Conservation (phyloP, 2,329 filamentous ascomycete species). For the Bipolaris bicolor region DNA sequence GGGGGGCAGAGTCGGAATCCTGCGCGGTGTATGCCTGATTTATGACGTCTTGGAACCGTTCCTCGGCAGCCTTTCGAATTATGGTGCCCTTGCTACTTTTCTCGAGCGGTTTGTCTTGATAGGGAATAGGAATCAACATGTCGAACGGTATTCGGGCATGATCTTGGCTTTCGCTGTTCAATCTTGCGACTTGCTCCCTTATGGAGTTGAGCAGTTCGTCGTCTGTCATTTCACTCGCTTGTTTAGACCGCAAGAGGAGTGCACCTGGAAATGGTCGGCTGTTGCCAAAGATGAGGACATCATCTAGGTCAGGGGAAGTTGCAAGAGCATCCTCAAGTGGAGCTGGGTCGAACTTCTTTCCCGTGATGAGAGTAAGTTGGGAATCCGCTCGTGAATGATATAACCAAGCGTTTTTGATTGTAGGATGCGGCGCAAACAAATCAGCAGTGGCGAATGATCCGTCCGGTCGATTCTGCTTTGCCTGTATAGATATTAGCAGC, state of each 20-base stretch:
- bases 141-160: constrained; percentile 59
- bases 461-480: constrained; percentile 64
- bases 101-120: constrained; percentile 49
- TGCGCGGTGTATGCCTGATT: constrained; percentile 52
- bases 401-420: constrained; percentile 62
- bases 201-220: constrained; percentile 52
- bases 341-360: constrained; percentile 72
- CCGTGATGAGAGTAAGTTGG: constrained; percentile 67
- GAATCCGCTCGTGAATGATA: constrained; percentile 68
- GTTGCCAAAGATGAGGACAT: constrained; percentile 68
- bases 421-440: constrained; percentile 63
- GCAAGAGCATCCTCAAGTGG: constrained; percentile 64
- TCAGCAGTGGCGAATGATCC: constrained; percentile 69
- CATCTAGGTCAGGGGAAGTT: constrained; percentile 54
- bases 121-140: constrained; percentile 59
- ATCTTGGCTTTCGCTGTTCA: constrained; percentile 58
- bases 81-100: constrained; percentile 70
- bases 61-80: constrained; percentile 59
- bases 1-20: constrained; percentile 15
- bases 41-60: constrained; percentile 57
- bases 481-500: constrained; percentile 30
- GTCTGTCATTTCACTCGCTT: constrained; percentile 35
- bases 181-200: constrained; percentile 53
- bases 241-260: constrained; percentile 57
- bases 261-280: constrained; percentile 62